Conservation (phyloP, 345 rosid species). For the Camelina sativa region DNA sequence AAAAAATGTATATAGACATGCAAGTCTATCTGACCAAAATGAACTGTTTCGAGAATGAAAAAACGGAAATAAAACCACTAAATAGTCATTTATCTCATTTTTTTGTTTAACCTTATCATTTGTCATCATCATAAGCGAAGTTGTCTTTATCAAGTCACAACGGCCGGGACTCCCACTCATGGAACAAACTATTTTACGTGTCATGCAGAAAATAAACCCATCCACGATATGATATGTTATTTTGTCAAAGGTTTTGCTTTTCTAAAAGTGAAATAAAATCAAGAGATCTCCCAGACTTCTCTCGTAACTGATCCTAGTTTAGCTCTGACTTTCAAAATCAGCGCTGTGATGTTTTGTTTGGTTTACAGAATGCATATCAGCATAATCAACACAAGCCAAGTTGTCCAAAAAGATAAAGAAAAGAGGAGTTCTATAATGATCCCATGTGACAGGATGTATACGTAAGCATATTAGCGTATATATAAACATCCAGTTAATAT, state of each 20-base stretch:
- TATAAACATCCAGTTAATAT: not conserved
- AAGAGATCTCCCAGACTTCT: not conserved
- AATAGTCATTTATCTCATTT: not conserved
- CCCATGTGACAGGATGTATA: not conserved
- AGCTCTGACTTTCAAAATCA: slow-evolving; percentile 7
- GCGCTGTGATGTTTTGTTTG: not conserved
- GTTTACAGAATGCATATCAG: not conserved
- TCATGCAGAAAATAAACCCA: slow-evolving; percentile 26
- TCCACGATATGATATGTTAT: slow-evolving; percentile 28
- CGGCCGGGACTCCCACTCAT: slow-evolving; percentile 39
- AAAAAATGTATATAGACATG: not conserved
- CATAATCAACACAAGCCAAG: slow-evolving; percentile 17
- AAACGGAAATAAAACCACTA: slow-evolving; percentile 9
- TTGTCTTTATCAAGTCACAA: slow-evolving; percentile 24
- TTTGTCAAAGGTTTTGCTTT: slow-evolving; percentile 32
- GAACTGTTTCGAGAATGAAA: not conserved
- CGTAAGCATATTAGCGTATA: not conserved
- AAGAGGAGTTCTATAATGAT: slow-evolving; percentile 2
- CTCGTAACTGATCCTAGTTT: slow-evolving; percentile 21
- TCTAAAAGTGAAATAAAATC: not conserved
- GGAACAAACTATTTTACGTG: slow-evolving; percentile 31
- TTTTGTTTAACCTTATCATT: not conserved
- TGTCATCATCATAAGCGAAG: slow-evolving; percentile 12
- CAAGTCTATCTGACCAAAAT: not conserved
- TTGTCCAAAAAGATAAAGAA: not conserved